phyloP scores from a whole-genome alignment of 1,139 yeast species.

The Nakaseomyces delphensis region DNA sequence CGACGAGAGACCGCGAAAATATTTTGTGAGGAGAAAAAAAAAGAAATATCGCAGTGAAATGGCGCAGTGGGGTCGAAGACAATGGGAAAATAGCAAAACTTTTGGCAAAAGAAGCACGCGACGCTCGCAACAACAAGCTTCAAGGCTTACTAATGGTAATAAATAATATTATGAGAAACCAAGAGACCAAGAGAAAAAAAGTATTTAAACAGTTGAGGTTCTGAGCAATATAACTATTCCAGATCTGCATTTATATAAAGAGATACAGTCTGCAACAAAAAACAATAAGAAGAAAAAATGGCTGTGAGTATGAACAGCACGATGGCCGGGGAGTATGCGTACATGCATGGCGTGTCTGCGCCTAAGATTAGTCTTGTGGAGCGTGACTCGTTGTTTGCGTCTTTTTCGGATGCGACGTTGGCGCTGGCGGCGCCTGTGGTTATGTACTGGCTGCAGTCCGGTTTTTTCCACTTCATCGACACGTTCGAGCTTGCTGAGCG shows the following conservation, averaged over 20 bases:
- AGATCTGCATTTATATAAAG: no score
- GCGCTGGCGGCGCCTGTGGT: constrained; percentile 68
- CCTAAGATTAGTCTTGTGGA: constrained; percentile 14
- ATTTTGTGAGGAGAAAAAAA: neutral
- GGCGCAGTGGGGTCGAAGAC: no score
- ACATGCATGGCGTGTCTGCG: constrained; percentile 17
- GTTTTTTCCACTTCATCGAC: constrained; percentile 68
- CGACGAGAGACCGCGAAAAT: neutral
- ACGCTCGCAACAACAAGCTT: no score
- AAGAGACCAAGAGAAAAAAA: no score
- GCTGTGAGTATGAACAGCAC: constrained; percentile 7
- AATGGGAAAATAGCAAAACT: no score
- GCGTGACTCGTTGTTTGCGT: constrained; percentile 14
- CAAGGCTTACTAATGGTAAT: no score
- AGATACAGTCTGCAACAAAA: no score
- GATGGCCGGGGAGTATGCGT: constrained; percentile 13
- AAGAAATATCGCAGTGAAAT: neutral
- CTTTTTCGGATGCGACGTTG: constrained; percentile 49
- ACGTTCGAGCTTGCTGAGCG: constrained; percentile 63
- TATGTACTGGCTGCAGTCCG: constrained; percentile 75
- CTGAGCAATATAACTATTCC: no score
- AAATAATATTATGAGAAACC: no score
- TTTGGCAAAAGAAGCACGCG: no score
- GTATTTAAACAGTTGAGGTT: no score
- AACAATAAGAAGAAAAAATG: neutral